phyloP scores from a whole-genome alignment of 192 early-diverging fungal species.

The Spizellomyces sp. region DNA sequence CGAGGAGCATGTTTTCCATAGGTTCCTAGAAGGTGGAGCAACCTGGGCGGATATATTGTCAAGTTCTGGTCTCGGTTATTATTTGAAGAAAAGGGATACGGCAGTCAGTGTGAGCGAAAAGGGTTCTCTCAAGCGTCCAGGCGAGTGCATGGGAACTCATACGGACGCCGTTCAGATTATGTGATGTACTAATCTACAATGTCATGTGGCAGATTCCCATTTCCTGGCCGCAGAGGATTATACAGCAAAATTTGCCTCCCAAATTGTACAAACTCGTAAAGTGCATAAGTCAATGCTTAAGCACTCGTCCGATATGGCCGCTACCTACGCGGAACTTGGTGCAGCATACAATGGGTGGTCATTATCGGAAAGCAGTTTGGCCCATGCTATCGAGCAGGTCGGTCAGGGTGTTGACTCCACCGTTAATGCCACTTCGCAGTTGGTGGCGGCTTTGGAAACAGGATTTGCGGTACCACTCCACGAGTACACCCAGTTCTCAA shows the following conservation, averaged over 20 bases:
- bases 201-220: conserved; percentile 62
- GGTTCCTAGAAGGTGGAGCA: conserved; percentile 76
- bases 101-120: conserved; percentile 33
- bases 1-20: conserved; percentile 87
- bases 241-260: conserved; percentile 82
- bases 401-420: conserved; percentile 91
- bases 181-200: neutral
- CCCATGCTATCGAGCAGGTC: conserved; percentile 85
- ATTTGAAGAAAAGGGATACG: conserved; percentile 37
- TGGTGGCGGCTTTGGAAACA: conserved; percentile 73
- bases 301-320: conserved; percentile 63
- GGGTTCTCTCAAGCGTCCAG: conserved; percentile 42
- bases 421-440: conserved; percentile 69
- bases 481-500: conserved; percentile 87
- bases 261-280: conserved; percentile 77
- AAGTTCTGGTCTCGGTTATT: conserved; percentile 37
- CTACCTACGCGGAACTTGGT: conserved; percentile 85
- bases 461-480: conserved; percentile 82
- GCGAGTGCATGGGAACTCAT: conserved; percentile 9
- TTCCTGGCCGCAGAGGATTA: conserved; percentile 92
- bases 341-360: conserved; percentile 95
- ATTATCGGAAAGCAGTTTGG: conserved; percentile 75
- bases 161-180: neutral
- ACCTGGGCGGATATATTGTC: conserved; percentile 44
- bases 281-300: conserved; percentile 75